A percentile compares a stretch with the other conserved stretches of the same genome.
These are phyloP conservation scores for Avena eriantha DNA, from an alignment of 176 grass and related monocot species.

Conservation along the genomic window DNA sequence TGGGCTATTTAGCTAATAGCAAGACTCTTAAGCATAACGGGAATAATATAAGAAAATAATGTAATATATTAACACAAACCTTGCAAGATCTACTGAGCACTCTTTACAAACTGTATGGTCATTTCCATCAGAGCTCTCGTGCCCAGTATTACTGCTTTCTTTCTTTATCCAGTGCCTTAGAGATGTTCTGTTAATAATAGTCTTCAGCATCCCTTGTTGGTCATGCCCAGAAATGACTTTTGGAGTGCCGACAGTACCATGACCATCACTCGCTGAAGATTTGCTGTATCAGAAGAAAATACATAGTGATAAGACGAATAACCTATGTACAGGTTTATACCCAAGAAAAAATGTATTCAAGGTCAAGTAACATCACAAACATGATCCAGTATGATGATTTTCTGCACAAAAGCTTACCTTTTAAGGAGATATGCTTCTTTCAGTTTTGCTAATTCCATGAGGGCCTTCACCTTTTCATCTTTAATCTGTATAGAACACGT, in stretches of 20 bases:
- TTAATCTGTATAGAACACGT: conserved; percentile 67
- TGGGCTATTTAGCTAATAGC: no score
- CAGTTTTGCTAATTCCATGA: conserved; percentile 89
- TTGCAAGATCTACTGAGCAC: conserved; percentile 69
- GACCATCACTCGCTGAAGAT: conserved; percentile 32
- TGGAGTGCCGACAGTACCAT: conserved; percentile 41
- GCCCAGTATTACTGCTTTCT: conserved; percentile 47
- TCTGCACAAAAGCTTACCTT: conserved; percentile 60
- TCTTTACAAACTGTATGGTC: conserved; percentile 45
- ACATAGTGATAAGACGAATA: conserved; percentile 36
- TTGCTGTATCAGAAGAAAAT: conserved; percentile 45
- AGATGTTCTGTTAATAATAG: conserved; percentile 75
- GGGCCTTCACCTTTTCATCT: conserved; percentile 85
- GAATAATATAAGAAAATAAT: no score
- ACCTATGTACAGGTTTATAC: neutral
- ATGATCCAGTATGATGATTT: conserved; percentile 25
- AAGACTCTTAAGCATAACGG: no score
- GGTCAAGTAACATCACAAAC: conserved; percentile 1
- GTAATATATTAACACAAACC: conserved; percentile 44
- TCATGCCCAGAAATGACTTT: conserved; percentile 56
- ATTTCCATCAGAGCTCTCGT: conserved; percentile 47
- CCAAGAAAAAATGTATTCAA: neutral
- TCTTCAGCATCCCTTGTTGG: conserved; percentile 83
- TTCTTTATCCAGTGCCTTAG: conserved; percentile 77
- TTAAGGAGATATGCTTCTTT: conserved; percentile 79